Percentiles rank a stretch among this genome's conserved stretches.
Evolutionary conservation across 129 eudicot species (phyloP).

Genomic region (Escallonia herrerae): DNA sequence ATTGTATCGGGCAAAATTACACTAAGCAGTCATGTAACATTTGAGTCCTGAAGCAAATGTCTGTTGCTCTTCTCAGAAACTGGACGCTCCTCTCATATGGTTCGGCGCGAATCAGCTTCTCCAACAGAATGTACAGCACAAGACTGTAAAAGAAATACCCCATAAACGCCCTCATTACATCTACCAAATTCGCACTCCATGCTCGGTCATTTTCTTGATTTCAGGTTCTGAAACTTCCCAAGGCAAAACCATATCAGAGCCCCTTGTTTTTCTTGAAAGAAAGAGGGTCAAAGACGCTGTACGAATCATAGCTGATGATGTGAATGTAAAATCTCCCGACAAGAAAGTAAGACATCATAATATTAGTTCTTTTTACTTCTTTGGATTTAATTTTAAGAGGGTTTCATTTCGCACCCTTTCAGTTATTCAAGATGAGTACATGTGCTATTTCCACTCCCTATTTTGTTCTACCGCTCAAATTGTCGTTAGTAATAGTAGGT

Average conservation of each 20-base stretch:
- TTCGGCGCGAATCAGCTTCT: slow-evolving; percentile 17
- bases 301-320: slow-evolving; percentile 16
- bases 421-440: background rate
- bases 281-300: slow-evolving; percentile 37
- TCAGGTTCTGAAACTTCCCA: slow-evolving; percentile 18
- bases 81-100: slow-evolving; percentile 15
- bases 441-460: background rate
- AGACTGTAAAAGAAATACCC: background rate
- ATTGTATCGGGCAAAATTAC: too few species aligned
- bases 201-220: background rate
- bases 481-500: background rate
- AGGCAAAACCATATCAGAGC: slow-evolving; percentile 18
- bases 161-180: background rate
- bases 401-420: background rate
- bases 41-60: background rate
- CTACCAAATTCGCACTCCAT: background rate
- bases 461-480: background rate
- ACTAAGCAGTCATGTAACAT: too few species aligned
- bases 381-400: background rate
- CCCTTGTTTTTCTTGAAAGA: slow-evolving; percentile 42
- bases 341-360: slow-evolving; percentile 18
- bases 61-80: slow-evolving; percentile 20
- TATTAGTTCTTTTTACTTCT: background rate
- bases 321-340: slow-evolving; percentile 23
- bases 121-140: slow-evolving; percentile 21